These are phyloP conservation scores for Gentiana straminea DNA, from an alignment of 257 asterid genomes.

Conservation along the genomic window DNA sequence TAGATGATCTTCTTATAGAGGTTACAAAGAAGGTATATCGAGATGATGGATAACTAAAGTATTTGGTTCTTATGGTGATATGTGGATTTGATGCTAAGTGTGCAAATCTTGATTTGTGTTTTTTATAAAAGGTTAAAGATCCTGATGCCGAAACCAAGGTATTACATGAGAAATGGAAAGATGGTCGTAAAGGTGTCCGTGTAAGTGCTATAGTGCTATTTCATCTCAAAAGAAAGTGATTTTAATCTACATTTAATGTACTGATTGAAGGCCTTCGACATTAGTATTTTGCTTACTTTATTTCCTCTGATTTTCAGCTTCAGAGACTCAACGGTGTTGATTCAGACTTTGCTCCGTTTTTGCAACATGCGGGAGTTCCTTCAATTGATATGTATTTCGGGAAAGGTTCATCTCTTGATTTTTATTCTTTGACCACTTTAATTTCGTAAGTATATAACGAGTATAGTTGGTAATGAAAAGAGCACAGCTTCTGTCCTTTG, in stretches of 20 bases:
- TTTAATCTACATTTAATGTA: too few relatives aligned
- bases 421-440: not conserved
- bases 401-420: constrained; percentile 33
- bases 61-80: not conserved
- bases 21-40: constrained; percentile 61
- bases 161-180: constrained; percentile 46
- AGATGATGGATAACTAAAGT: not conserved
- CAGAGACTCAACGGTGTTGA: constrained; percentile 80
- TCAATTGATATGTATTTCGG: constrained; percentile 82
- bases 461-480: not conserved
- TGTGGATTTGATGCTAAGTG: not conserved
- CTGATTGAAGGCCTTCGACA: too few relatives aligned
- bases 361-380: constrained; percentile 86
- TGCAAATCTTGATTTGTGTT: constrained; percentile 10
- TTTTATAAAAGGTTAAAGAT: constrained; percentile 58
- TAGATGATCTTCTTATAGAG: constrained; percentile 72
- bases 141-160: constrained; percentile 48
- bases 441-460: too few relatives aligned
- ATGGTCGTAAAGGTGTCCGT: constrained; percentile 31
- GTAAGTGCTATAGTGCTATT: constrained; percentile 30
- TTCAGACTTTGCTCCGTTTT: constrained; percentile 87
- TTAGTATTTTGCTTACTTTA: not conserved
- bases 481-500: not conserved
- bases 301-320: constrained; percentile 27
- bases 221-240: not conserved